Evolutionary conservation across 1,284 basidiomycete genomes (phyloP), one percentile per base, ranked within the genome.

Genomic region (Boletus sp.): DNA sequence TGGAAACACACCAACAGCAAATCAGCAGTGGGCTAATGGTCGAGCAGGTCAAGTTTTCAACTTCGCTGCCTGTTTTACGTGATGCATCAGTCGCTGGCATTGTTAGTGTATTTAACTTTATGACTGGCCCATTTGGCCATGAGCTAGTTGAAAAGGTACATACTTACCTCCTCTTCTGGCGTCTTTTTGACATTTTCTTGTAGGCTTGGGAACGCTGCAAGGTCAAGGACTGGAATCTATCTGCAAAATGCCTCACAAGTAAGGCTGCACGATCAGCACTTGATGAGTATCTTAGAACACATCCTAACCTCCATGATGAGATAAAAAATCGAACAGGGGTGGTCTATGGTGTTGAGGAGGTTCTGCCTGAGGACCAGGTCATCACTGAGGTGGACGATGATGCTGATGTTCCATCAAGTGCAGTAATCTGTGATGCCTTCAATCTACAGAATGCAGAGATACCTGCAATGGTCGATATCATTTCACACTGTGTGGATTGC

Each of bases 51-150:
- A 57, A 54, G 17, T 51, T 50, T 10, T 44, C 47, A 23, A 61
- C 52, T 30, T 61, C 28, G 10, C 52, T 61, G 3, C 56, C 40
- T 1, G 47, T 55, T 30, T 44, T 58, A 25, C 35, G 13, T 14
- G 47, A 61, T 55, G 56, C 27, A 2, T 61, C 65, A 9, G 70
- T 74, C 16, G 33, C 46, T 2, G 38, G 48, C 2, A 55, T 70
- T 56, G 63, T 74, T 8, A 52, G 62, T 10, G 58, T 64, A 1
- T 72, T 64, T 55, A 49, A 71, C 0, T 73, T 66, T 28, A 67
- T 70, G 60, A 58, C 61, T 14, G 55, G 59, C 9, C 44, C 40
- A 23, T 31, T 61, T 25, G 69, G 71, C 1, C 47, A 46, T 16
- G 65, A 70, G 21, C 38, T 74, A 0, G 49, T 62, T 11, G 14